These are phyloP conservation scores for Salix koriyanagi DNA, from an alignment of 345 rosid genomes.

Conservation along the genomic window DNA sequence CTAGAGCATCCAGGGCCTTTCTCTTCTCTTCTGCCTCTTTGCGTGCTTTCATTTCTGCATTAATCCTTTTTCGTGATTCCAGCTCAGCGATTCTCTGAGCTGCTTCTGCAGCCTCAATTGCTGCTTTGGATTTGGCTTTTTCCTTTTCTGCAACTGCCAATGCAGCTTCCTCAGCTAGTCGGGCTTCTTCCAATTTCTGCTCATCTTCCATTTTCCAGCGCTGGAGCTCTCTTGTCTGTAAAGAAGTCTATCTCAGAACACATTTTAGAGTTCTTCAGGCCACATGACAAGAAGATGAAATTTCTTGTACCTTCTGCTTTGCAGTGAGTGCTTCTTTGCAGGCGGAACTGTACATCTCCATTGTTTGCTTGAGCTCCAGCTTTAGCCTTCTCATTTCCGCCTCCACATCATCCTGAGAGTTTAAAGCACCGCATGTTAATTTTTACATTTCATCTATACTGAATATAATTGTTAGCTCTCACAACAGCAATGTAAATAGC, in stretches of 20 bases:
- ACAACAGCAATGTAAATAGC: neutral
- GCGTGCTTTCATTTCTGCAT: slow-evolving; percentile 72
- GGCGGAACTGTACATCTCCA: slow-evolving; percentile 90
- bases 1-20: slow-evolving; percentile 55
- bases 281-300: neutral
- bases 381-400: slow-evolving; percentile 88
- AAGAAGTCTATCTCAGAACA: slow-evolving; percentile 2
- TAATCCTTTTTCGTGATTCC: slow-evolving; percentile 62
- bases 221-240: slow-evolving; percentile 74
- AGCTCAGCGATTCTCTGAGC: slow-evolving; percentile 74
- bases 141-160: slow-evolving; percentile 70
- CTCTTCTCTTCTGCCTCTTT: slow-evolving; percentile 68
- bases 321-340: slow-evolving; percentile 94
- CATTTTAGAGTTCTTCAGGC: neutral
- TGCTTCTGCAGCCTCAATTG: slow-evolving; percentile 83
- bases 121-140: slow-evolving; percentile 76
- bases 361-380: slow-evolving; percentile 89
- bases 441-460: neutral
- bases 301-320: slow-evolving; percentile 55
- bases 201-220: slow-evolving; percentile 82
- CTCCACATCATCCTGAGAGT: slow-evolving; percentile 66
- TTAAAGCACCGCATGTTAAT: neutral
- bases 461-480: neutral
- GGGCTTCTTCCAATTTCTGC: slow-evolving; percentile 64
- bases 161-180: slow-evolving; percentile 73